Evolutionary conservation across 495 filamentous ascomycete genomes (phyloP).

Genomic region (Daldinia concentrica): DNA sequence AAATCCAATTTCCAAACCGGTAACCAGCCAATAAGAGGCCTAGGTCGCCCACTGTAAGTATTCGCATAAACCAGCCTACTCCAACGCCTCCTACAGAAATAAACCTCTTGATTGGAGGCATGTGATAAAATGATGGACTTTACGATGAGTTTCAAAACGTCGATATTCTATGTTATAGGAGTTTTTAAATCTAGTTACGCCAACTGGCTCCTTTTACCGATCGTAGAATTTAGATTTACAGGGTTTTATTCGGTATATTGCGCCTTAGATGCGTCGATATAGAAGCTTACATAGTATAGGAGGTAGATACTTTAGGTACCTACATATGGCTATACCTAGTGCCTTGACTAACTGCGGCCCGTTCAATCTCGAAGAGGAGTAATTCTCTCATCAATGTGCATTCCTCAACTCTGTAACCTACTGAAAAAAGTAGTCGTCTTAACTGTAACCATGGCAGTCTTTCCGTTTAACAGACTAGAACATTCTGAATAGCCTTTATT

Average conservation of each 20-base stretch:
- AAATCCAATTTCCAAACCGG: constrained; percentile 36
- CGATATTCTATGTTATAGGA: constrained; percentile 11
- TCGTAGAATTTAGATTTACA: constrained; percentile 9
- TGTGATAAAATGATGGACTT: constrained; percentile 17
- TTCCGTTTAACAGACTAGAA: background rate
- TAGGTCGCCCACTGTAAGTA: background rate
- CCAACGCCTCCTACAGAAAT: constrained; percentile 11
- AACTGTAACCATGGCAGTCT: background rate
- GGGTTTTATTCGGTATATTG: background rate
- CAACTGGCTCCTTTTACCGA: constrained; percentile 1
- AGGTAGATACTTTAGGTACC: no score
- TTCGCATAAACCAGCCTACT: constrained; percentile 33
- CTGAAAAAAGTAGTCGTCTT: background rate
- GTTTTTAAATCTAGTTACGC: background rate
- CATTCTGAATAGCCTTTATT: constrained; percentile 9
- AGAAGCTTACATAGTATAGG: constrained; percentile 4
- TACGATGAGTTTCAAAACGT: constrained; percentile 3
- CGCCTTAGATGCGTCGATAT: background rate
- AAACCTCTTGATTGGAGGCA: constrained; percentile 14
- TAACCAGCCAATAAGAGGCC: constrained; percentile 22
- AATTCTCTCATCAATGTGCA: background rate
- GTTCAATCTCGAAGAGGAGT: background rate
- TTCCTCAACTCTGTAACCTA: background rate
- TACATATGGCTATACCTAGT: background rate
- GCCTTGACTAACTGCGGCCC: background rate